A percentile compares a stretch with the other conserved stretches of the same genome.
These are phyloP conservation scores for Kalaharituber pfeilii DNA, from an alignment of 2,329 filamentous ascomycete genomes.

Conservation along the genomic window DNA sequence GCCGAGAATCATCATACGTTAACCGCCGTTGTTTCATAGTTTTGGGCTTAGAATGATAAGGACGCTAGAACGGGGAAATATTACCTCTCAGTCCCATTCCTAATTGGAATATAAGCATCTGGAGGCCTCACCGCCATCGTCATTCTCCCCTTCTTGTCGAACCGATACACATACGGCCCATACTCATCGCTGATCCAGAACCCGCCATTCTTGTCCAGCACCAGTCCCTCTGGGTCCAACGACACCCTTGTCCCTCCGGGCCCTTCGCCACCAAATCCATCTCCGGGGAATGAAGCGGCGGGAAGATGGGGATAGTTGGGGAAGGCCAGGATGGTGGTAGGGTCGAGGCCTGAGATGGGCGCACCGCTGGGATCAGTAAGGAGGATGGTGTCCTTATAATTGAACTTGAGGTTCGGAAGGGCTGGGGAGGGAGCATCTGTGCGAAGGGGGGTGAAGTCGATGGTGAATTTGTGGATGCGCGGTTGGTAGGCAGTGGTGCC, in stretches of 20 bases:
- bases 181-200: constrained; percentile 59
- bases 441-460: constrained; percentile 37
- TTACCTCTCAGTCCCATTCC: constrained; percentile 38
- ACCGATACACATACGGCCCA: constrained; percentile 52
- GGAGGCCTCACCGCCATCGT: constrained; percentile 46
- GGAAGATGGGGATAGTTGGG: constrained; percentile 45
- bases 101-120: constrained; percentile 43
- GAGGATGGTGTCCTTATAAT: constrained; percentile 47
- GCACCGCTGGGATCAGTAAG: constrained; percentile 45
- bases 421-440: constrained; percentile 39
- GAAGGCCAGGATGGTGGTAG: constrained; percentile 37
- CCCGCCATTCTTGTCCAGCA: constrained; percentile 37
- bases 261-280: constrained; percentile 48
- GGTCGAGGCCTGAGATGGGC: constrained; percentile 47
- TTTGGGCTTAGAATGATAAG: too few relatives aligned
- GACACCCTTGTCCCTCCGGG: constrained; percentile 42
- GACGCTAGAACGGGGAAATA: not conserved
- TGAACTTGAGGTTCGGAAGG: constrained; percentile 42
- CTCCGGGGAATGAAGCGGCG: constrained; percentile 43
- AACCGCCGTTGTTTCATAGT: too few relatives aligned
- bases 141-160: constrained; percentile 42
- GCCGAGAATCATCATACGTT: too few relatives aligned
- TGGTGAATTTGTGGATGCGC: constrained; percentile 48
- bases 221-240: constrained; percentile 50
- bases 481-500: constrained; percentile 51